These are phyloP conservation scores for Didymella glomerata DNA, from an alignment of 2,329 filamentous ascomycete species.

Conservation along the genomic window DNA sequence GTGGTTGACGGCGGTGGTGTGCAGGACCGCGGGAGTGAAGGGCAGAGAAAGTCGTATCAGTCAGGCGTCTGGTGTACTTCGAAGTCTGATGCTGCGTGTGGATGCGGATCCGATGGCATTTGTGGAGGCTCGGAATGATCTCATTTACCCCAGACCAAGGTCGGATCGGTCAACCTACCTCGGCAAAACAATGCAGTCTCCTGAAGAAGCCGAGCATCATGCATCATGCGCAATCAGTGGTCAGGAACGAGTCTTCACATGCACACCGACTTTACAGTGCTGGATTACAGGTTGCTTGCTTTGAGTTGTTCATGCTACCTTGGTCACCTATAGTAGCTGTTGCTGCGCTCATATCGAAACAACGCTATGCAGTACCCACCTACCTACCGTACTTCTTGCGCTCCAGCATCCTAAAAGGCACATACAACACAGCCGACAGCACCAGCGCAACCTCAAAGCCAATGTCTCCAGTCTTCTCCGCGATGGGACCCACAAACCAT, in stretches of 20 bases:
- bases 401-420: constrained; percentile 55
- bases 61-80: constrained; percentile 9
- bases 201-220: constrained; percentile 22
- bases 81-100: constrained; percentile 22
- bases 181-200: constrained; percentile 35
- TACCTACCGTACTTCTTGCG: constrained; percentile 36
- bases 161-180: constrained; percentile 38
- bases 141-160: too few relatives aligned
- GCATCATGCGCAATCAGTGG: constrained; percentile 11
- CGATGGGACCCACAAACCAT: constrained; percentile 70
- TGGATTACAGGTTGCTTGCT: not conserved
- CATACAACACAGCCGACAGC: constrained; percentile 55
- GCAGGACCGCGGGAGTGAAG: not conserved
- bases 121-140: constrained; percentile 38
- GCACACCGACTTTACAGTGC: not conserved
- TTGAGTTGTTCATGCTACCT: not conserved
- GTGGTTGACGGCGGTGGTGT: not conserved
- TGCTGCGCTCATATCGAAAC: not conserved
- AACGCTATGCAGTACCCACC: not conserved
- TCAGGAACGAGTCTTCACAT: constrained; percentile 11
- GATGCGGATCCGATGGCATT: constrained; percentile 32
- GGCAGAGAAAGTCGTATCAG: constrained; percentile 3
- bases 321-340: too few relatives aligned
- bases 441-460: constrained; percentile 71
- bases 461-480: constrained; percentile 68